Conservation (phyloP, 345 rosid genomes). For the Brassica incana region DNA sequence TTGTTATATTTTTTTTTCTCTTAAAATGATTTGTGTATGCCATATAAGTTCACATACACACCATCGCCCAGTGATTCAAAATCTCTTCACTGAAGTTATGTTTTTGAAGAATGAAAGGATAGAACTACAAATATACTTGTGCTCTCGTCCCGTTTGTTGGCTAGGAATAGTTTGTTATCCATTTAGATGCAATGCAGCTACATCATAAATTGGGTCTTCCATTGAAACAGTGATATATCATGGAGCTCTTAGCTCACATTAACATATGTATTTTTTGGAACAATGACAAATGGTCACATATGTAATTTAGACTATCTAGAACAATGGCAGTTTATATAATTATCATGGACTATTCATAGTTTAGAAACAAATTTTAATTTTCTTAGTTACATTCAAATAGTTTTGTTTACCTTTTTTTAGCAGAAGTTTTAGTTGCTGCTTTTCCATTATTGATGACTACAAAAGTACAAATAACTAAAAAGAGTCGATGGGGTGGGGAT, state of each 20-base stretch:
- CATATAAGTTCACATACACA: neutral
- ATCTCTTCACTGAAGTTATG: neutral
- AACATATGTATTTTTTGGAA: neutral
- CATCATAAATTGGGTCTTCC: neutral
- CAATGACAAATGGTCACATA: neutral
- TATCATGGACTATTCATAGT: neutral
- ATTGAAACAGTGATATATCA: neutral
- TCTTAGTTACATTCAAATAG: neutral
- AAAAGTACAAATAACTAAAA: conserved; percentile 20
- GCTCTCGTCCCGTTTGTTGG: neutral
- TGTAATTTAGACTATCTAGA: neutral
- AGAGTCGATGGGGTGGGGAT: conserved; percentile 1
- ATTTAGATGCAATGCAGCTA: neutral
- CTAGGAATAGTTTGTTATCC: neutral
- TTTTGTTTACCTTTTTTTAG: neutral
- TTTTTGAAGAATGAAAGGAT: neutral
- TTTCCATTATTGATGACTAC: conserved; percentile 27
- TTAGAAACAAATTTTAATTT: neutral
- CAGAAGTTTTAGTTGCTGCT: neutral
- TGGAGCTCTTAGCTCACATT: neutral
- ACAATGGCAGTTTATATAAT: neutral
- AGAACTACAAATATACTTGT: neutral
- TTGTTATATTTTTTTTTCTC: neutral
- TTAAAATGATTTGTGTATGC: neutral
- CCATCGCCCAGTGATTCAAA: neutral